phyloP scores from a whole-genome alignment of 2,329 filamentous ascomycete species.

The Diaporthe sp. region DNA sequence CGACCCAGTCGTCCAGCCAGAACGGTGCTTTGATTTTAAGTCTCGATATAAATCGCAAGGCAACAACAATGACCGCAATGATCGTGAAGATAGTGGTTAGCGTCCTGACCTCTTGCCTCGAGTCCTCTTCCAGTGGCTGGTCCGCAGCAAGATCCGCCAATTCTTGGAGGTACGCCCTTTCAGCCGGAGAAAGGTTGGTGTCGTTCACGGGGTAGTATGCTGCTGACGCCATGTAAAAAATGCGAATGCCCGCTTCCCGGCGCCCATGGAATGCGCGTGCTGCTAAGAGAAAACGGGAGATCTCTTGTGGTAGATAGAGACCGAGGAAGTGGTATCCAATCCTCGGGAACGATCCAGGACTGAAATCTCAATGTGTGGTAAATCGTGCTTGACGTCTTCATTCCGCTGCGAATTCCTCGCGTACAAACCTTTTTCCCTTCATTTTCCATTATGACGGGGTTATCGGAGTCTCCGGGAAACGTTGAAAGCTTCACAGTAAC shows the following conservation, averaged over 20 bases:
- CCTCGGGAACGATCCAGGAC: not conserved
- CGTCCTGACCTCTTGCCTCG: conserved; percentile 11
- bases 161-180: conserved; percentile 28
- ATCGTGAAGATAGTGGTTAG: conserved; percentile 47
- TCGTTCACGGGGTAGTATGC: conserved; percentile 33
- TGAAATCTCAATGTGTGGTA: not conserved
- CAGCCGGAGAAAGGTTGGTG: conserved; percentile 25
- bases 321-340: not conserved
- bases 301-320: not conserved
- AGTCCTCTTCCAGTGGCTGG: conserved; percentile 26
- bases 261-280: not conserved
- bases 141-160: conserved; percentile 6
- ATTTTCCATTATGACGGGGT: not conserved
- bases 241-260: not conserved
- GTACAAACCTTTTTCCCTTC: not conserved
- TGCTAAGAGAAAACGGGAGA: not conserved
- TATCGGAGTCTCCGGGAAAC: not conserved
- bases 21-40: conserved; percentile 24
- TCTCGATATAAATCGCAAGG: conserved; percentile 16
- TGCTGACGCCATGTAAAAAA: conserved; percentile 16
- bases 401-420: not conserved
- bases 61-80: conserved; percentile 10
- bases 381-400: not conserved
- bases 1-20: conserved; percentile 34
- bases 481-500: conserved; percentile 13